phyloP scores from a whole-genome alignment of 495 filamentous ascomycete species.

The Penicillium atrosanguineum region DNA sequence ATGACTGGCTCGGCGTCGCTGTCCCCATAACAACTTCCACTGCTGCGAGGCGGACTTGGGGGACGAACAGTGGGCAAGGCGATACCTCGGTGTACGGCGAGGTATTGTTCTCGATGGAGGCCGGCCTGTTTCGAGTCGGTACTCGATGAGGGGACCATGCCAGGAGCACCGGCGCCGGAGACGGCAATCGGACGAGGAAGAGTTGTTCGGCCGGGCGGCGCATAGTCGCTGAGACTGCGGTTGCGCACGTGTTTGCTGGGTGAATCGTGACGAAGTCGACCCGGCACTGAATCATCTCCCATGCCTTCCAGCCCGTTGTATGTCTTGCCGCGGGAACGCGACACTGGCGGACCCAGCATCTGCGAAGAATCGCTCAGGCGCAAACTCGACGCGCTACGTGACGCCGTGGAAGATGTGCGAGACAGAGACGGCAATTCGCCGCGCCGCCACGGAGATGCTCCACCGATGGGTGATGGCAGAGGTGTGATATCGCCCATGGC shows the following conservation, averaged over 20 bases:
- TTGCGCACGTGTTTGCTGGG: slow-evolving; percentile 56
- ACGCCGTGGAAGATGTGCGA: slow-evolving; percentile 39
- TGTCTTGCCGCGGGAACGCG: slow-evolving; percentile 33
- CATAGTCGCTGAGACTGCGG: slow-evolving; percentile 84
- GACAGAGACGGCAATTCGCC: slow-evolving; percentile 45
- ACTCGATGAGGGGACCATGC: slow-evolving; percentile 41
- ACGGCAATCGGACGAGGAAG: slow-evolving; percentile 68
- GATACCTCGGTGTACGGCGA: slow-evolving; percentile 74
- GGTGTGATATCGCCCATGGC: slow-evolving; percentile 91
- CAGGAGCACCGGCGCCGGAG: slow-evolving; percentile 46
- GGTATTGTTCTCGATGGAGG: slow-evolving; percentile 76
- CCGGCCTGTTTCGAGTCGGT: slow-evolving; percentile 45
- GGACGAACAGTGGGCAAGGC: slow-evolving; percentile 55
- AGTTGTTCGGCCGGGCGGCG: slow-evolving; percentile 65
- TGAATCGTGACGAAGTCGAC: slow-evolving; percentile 25
- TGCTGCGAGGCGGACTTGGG: slow-evolving; percentile 72
- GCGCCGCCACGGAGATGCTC: slow-evolving; percentile 66
- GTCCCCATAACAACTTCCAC: slow-evolving; percentile 41
- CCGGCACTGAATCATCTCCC: slow-evolving; percentile 37
- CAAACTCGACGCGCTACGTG: slow-evolving; percentile 39
- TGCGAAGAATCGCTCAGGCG: slow-evolving; percentile 43
- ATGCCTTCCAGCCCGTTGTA: slow-evolving; percentile 37
- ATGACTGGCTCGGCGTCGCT: slow-evolving; percentile 34
- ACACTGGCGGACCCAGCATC: slow-evolving; percentile 29
- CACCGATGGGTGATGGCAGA: slow-evolving; percentile 81